A percentile compares a stretch with the other conserved stretches of the same genome.
Conservation (phyloP, 257 asterid genomes). For the Pogostemon cablin region DNA sequence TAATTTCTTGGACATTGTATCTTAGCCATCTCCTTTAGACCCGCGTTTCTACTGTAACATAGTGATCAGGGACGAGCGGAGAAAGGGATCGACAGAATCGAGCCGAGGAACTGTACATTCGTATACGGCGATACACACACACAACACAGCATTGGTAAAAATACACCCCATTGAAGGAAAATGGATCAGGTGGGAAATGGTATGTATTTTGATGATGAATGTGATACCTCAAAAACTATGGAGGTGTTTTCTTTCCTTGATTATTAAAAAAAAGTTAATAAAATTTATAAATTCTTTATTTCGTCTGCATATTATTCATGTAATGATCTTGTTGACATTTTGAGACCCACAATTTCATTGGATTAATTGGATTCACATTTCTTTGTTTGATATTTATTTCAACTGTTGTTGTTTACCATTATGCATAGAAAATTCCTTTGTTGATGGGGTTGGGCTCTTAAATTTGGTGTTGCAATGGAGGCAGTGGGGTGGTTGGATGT, state of each 20-base stretch:
- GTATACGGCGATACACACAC: conserved; percentile 43
- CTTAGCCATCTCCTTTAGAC: conserved; percentile 26
- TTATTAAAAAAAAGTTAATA: conserved; percentile 42
- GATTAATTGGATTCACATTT: conserved; percentile 1
- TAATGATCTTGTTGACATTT: conserved; percentile 31
- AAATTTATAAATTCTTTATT: conserved; percentile 18
- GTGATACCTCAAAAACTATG: conserved; percentile 37
- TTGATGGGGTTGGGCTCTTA: conserved; percentile 19
- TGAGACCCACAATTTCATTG: conserved; percentile 23
- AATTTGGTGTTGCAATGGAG: conserved; percentile 1
- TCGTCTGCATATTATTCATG: not conserved
- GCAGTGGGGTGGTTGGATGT: conserved; percentile 15
- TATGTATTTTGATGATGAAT: conserved; percentile 44
- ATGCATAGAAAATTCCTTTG: not conserved
- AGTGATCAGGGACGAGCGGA: conserved; percentile 25
- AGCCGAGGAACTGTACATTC: conserved; percentile 49
- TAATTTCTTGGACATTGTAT: conserved; percentile 16
- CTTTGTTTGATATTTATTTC: not conserved
- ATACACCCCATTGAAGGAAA: conserved; percentile 30
- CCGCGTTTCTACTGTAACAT: conserved; percentile 24
- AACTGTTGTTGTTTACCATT: not conserved
- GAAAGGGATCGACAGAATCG: conserved; percentile 11
- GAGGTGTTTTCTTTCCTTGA: conserved; percentile 35
- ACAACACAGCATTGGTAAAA: conserved; percentile 50
- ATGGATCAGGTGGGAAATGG: conserved; percentile 49